Percentiles rank a stretch among this genome's conserved stretches.
phyloP scores from a whole-genome alignment of 148 eudicot species.

The Camellia sinensis region DNA sequence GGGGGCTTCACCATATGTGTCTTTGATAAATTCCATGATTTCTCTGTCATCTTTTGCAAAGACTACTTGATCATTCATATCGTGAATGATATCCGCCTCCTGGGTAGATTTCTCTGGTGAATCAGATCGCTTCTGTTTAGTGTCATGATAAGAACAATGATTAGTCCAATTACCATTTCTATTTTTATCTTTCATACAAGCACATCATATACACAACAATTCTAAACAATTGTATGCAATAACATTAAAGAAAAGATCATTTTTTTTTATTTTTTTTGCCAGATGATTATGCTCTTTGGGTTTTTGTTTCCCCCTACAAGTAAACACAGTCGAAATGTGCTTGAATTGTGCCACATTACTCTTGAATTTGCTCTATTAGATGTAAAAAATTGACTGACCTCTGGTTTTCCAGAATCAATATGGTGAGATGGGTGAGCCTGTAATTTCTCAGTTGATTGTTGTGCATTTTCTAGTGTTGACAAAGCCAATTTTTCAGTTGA shows the following conservation, averaged over 20 bases:
- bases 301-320: neutral
- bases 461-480: neutral
- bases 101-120: neutral
- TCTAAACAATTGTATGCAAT: neutral
- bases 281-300: neutral
- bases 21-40: slow-evolving; percentile 11
- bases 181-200: neutral
- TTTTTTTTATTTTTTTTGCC: neutral
- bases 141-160: neutral
- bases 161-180: neutral
- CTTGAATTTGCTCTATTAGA: neutral
- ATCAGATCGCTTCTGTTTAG: slow-evolving; percentile 1
- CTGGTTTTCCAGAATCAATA: neutral
- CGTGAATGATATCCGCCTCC: neutral
- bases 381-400: neutral
- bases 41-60: neutral
- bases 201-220: neutral
- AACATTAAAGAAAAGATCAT: neutral
- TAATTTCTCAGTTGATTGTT: neutral
- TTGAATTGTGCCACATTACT: neutral
- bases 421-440: neutral
- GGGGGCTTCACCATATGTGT: slow-evolving; percentile 14
- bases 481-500: slow-evolving; percentile 9
- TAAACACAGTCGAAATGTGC: too few relatives aligned
- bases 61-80: slow-evolving; percentile 5